Evolutionary conservation across 1,284 basidiomycete genomes (phyloP), one percentile per base, ranked within the genome.

Genomic region (Rhodotorula sp.): DNA sequence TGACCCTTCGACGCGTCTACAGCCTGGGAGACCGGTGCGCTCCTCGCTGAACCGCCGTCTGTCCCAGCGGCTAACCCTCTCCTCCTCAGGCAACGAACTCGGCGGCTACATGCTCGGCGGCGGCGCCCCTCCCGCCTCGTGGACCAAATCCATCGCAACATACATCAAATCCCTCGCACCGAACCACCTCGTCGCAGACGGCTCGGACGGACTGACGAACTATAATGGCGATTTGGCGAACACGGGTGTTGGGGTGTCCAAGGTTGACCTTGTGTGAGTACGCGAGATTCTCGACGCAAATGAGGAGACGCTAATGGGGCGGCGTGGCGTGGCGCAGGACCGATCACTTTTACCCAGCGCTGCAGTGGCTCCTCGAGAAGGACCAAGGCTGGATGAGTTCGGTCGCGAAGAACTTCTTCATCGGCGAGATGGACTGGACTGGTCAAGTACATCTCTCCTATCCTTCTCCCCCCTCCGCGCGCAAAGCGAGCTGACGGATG

Each of bases 131-230:
- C 78, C 79, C 9, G 71, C 76, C 5, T 64, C 73, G 20, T 81
- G 81, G 81, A 82, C 80, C 27, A 70, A 77, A 54, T 73, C 78
- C 24, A 80, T 82, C 59, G 77, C 76, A 6, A 62, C 68, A 30
- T 76, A 78, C 61, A 76, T 82, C 39, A 81, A 81, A 61, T 71
- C 69, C 6, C 68, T 81, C 44, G 80, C 81, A 22, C 79, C 80
- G 4, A 76, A 76, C 20, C 79, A 81, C 44, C 77, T 82, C 29
- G 73, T 80, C 39, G 63, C 69, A 11, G 77, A 77, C 48, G 77
- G 77, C 2, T 70, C 73, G 5, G 75, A 77, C 58, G 77, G 77
- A 4, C 34, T 75, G 19, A 64, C 65, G 20, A 66, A 72, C 62
- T 63, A 59, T 10, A 54, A 55, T 20, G 74, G 74, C 8, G 49